phyloP scores from a whole-genome alignment of 306 rosid species.

The Sicyos baderoa region DNA sequence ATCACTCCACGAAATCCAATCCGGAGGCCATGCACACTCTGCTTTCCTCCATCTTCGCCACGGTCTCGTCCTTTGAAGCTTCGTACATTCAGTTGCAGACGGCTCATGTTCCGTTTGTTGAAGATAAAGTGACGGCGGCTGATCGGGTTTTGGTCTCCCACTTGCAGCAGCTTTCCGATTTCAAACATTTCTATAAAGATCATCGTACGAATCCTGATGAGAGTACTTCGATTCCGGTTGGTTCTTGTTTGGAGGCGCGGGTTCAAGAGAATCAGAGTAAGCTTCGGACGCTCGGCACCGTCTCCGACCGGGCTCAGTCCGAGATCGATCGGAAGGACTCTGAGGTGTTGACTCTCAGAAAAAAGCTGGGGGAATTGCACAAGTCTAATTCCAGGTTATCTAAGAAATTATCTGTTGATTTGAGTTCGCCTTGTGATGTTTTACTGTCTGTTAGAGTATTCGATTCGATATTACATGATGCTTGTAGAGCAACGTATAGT shows the following conservation, averaged over 20 bases:
- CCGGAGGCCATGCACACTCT: slow-evolving; percentile 40
- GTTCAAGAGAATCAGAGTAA: slow-evolving; percentile 94
- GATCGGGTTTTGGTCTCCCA: slow-evolving; percentile 80
- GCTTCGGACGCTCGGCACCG: slow-evolving; percentile 69
- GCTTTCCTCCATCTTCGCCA: slow-evolving; percentile 67
- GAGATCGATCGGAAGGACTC: slow-evolving; percentile 80
- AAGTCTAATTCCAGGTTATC: slow-evolving; percentile 47
- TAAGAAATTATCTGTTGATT: slow-evolving; percentile 46
- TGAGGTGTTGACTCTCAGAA: slow-evolving; percentile 47
- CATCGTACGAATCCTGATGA: slow-evolving; percentile 25
- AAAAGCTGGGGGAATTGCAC: slow-evolving; percentile 54
- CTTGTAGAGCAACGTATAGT: slow-evolving; percentile 56
- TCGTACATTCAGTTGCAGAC: slow-evolving; percentile 79
- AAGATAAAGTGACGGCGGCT: slow-evolving; percentile 51
- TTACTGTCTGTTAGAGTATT: slow-evolving; percentile 61
- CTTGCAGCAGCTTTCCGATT: slow-evolving; percentile 68
- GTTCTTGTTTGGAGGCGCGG: slow-evolving; percentile 74
- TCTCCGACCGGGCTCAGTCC: slow-evolving; percentile 64
- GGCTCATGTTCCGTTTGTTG: slow-evolving; percentile 78
- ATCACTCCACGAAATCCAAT: background rate
- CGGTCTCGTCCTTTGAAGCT: slow-evolving; percentile 81
- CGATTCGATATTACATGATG: slow-evolving; percentile 67
- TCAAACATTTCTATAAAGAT: slow-evolving; percentile 46
- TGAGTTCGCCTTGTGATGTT: slow-evolving; percentile 55
- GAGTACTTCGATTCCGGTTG: slow-evolving; percentile 34